Conservation (phyloP, 495 filamentous ascomycete species). For the Collariella sp. region DNA sequence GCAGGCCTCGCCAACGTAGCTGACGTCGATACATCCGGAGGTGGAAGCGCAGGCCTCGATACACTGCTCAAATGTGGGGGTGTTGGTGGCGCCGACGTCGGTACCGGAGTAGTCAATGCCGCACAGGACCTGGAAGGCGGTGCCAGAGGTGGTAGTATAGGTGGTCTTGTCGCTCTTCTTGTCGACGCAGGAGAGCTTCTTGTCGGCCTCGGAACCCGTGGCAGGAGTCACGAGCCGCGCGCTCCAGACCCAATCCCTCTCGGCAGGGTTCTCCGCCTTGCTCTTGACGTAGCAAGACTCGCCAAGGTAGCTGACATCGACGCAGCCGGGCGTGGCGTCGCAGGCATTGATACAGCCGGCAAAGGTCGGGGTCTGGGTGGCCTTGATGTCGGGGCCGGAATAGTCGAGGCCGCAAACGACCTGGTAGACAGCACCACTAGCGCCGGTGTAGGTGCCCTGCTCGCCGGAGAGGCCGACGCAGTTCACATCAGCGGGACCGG, state of each 20-base stretch:
- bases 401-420: not conserved
- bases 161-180: not conserved
- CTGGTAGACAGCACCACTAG: not conserved
- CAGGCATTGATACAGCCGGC: not conserved
- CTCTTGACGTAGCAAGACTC: not conserved
- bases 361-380: not conserved
- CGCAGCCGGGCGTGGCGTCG: not conserved
- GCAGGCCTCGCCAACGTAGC: not conserved
- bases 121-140: not conserved
- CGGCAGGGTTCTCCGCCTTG: too few relatives aligned
- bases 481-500: too few relatives aligned
- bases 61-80: conserved; percentile 1
- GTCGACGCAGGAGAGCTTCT: not conserved
- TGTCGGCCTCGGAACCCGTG: not conserved
- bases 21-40: conserved; percentile 2
- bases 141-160: not conserved
- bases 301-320: not conserved
- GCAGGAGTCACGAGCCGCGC: not conserved
- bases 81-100: not conserved
- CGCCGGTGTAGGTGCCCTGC: not conserved
- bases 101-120: conserved; percentile 1
- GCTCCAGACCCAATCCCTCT: too few relatives aligned
- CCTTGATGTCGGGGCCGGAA: not conserved
- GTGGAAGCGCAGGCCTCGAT: conserved; percentile 2
- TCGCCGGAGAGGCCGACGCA: not conserved